Evolutionary conservation across 164 flowering plant genomes (phyloP).

Genomic region (Brasenia schreberi): DNA sequence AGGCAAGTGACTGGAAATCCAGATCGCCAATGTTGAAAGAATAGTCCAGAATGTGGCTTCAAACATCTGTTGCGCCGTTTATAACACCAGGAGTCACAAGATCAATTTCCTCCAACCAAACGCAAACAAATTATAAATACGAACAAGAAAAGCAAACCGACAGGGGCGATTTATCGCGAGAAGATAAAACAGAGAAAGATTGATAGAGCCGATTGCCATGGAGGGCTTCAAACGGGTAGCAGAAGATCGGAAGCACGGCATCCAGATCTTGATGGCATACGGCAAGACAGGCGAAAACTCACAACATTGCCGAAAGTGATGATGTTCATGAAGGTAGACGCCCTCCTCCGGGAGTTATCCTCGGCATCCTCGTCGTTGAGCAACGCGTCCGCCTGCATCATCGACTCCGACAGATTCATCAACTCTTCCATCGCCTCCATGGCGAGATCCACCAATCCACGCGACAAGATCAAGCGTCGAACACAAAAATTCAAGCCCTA

Average conservation of each 20-base stretch:
- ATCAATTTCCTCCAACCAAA: not conserved
- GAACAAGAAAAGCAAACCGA: not conserved
- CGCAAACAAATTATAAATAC: not conserved
- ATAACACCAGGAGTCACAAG: no score
- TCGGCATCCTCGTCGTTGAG: slow-evolving; percentile 92
- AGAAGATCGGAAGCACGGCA: not conserved
- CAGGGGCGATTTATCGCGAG: not conserved
- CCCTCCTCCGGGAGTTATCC: slow-evolving; percentile 40
- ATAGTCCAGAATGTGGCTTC: no score
- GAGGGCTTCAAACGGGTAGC: not conserved
- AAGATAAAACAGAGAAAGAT: slow-evolving; percentile 3
- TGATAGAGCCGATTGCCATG: not conserved
- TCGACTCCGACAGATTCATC: slow-evolving; percentile 65
- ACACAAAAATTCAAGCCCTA: not conserved
- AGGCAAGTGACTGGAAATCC: no score
- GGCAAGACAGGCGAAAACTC: slow-evolving; percentile 16
- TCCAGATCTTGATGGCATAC: not conserved
- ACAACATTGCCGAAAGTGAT: slow-evolving; percentile 98
- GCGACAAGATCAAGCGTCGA: not conserved
- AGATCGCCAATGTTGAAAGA: no score
- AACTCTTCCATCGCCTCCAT: slow-evolving; percentile 99
- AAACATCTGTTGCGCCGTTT: no score
- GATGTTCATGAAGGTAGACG: slow-evolving; percentile 77
- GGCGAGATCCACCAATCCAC: not conserved
- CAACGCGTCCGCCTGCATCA: slow-evolving; percentile 72